Evolutionary conservation across 768 basidiomycete genomes (phyloP).

Genomic region (Kwoniella sp.): DNA sequence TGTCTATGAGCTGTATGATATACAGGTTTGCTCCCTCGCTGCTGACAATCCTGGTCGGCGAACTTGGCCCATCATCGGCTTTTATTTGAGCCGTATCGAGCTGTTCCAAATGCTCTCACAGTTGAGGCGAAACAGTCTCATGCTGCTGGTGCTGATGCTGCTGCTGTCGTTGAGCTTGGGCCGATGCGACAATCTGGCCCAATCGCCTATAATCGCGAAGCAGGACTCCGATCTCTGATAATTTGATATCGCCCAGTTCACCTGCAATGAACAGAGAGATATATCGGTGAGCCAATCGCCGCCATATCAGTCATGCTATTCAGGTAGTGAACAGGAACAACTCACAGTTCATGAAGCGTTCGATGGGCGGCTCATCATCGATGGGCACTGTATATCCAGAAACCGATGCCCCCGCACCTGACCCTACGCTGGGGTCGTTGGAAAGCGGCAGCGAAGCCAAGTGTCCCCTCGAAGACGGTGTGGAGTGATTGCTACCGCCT

Average conservation of each 20-base stretch:
- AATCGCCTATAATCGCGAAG: conserved; percentile 78
- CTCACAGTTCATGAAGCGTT: conserved; percentile 49
- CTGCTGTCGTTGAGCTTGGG: conserved; percentile 8
- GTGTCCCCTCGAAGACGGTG: not conserved
- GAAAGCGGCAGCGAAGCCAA: conserved; percentile 18
- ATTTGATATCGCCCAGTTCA: conserved; percentile 71
- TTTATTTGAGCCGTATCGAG: too few species aligned
- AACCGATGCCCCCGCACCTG: not conserved
- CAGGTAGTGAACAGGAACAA: not conserved
- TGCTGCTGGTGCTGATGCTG: not conserved
- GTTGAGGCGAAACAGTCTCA: not conserved
- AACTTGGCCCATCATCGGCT: too few species aligned
- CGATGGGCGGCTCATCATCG: conserved; percentile 57
- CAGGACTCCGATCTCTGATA: conserved; percentile 79
- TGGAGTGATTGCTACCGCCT: conserved; percentile 14
- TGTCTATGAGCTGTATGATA: too few species aligned
- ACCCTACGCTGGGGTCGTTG: not conserved
- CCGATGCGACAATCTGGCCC: conserved; percentile 53
- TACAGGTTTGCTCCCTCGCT: too few species aligned
- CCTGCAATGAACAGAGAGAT: conserved; percentile 59
- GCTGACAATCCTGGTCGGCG: too few species aligned
- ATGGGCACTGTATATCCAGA: not conserved
- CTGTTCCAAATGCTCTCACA: conserved; percentile 2
- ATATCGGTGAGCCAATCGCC: too few species aligned
- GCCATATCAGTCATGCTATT: conserved; percentile 40